Conservation (phyloP, 2,329 filamentous ascomycete genomes). For the Verticillium tricorpus region DNA sequence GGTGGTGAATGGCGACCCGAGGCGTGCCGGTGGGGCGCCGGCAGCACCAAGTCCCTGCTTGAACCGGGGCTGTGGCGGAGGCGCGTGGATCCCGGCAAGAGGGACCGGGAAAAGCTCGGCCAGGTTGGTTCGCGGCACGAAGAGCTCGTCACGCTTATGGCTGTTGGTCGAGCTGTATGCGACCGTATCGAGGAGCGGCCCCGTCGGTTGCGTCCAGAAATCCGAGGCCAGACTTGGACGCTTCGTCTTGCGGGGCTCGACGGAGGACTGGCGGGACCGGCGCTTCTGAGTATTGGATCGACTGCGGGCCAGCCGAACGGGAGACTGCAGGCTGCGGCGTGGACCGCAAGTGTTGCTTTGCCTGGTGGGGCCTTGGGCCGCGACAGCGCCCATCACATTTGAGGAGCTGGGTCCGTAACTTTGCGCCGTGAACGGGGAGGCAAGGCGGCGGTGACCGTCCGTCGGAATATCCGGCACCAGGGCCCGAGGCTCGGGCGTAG, state of each 20-base stretch:
- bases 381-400: constrained; percentile 35
- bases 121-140: constrained; percentile 37
- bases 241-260: constrained; percentile 44
- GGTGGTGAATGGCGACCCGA: constrained; percentile 56
- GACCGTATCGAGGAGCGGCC: constrained; percentile 15
- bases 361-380: constrained; percentile 27
- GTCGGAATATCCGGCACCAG: constrained; percentile 13
- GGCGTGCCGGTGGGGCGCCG: constrained; percentile 36
- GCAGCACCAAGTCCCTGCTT: constrained; percentile 17
- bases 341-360: constrained; percentile 46
- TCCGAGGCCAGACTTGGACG: constrained; percentile 52
- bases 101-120: constrained; percentile 29
- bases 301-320: constrained; percentile 45
- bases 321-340: constrained; percentile 48
- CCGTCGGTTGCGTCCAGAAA: constrained; percentile 44
- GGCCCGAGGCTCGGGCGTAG: constrained; percentile 1
- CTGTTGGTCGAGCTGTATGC: constrained; percentile 30
- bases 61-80: neutral
- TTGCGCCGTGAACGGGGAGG: constrained; percentile 51
- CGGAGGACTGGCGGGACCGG: constrained; percentile 38
- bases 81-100: neutral
- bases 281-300: constrained; percentile 52
- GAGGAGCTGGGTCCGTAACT: constrained; percentile 62
- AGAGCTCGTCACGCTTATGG: constrained; percentile 29
- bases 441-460: constrained; percentile 34